Percentiles rank a stretch among this genome's conserved stretches.
Evolutionary conservation across 768 basidiomycete genomes (phyloP).

Genomic region (Psilocybe sp.): DNA sequence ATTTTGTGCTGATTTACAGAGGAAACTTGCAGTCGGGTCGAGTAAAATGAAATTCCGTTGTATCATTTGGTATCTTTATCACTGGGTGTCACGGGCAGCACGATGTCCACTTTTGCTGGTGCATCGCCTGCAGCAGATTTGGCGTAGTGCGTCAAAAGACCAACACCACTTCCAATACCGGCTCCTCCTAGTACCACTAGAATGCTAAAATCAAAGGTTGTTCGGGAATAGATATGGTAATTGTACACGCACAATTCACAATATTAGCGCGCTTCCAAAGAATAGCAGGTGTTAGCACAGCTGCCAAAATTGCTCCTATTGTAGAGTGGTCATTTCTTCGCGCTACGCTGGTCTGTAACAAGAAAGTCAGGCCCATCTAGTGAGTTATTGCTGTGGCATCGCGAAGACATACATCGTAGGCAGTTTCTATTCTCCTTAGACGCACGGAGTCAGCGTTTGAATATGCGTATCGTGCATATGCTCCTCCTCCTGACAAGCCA

Average conservation of each 20-base stretch:
- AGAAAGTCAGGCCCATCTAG: not conserved
- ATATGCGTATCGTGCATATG: slow-evolving; percentile 58
- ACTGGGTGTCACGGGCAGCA: slow-evolving; percentile 18
- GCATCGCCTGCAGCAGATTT: slow-evolving; percentile 54
- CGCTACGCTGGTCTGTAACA: slow-evolving; percentile 48
- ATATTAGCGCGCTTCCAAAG: slow-evolving; percentile 68
- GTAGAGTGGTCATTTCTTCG: slow-evolving; percentile 74
- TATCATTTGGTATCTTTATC: not conserved
- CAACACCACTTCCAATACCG: slow-evolving; percentile 60
- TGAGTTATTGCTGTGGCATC: not conserved
- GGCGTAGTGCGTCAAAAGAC: slow-evolving; percentile 55
- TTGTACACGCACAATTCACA: slow-evolving; percentile 47
- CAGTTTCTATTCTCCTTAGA: slow-evolving; percentile 43
- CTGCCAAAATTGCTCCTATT: slow-evolving; percentile 65
- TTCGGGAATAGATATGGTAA: not conserved
- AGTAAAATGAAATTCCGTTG: not conserved
- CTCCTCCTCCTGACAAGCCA: slow-evolving; percentile 50
- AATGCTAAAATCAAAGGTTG: not conserved
- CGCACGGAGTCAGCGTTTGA: slow-evolving; percentile 48
- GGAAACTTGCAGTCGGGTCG: not conserved
- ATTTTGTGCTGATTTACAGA: not conserved
- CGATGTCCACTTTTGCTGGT: slow-evolving; percentile 31
- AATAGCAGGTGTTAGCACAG: slow-evolving; percentile 63
- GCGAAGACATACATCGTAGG: slow-evolving; percentile 51
- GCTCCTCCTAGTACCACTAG: slow-evolving; percentile 72